Conservation (phyloP, 768 basidiomycete species). For the Pulveroboletus sp. region DNA sequence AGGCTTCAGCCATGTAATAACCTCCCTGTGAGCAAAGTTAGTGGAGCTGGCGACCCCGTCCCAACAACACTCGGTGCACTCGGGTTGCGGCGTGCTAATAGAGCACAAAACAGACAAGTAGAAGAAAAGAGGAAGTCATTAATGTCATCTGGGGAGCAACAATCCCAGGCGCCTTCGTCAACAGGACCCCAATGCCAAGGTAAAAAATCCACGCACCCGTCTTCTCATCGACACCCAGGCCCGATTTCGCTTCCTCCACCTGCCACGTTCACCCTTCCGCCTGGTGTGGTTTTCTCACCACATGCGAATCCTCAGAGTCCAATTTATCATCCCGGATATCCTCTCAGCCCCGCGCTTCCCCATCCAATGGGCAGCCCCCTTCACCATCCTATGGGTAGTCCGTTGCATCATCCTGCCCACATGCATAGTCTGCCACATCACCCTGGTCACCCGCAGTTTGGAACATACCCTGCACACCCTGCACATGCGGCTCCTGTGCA, state of each 20-base stretch:
- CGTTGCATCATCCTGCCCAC: constrained; percentile 29
- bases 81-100: constrained; percentile 28
- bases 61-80: constrained; percentile 25
- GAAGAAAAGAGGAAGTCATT: constrained; percentile 22
- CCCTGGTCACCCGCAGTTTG: constrained; percentile 27
- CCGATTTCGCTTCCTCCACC: constrained; percentile 66
- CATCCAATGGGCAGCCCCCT: constrained; percentile 33
- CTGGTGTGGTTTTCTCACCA: constrained; percentile 30
- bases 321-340: constrained; percentile 34
- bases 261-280: constrained; percentile 41
- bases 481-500: constrained; percentile 15
- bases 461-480: constrained; percentile 21
- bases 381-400: constrained; percentile 36
- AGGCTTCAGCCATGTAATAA: constrained; percentile 14
- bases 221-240: constrained; percentile 57
- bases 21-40: constrained; percentile 9
- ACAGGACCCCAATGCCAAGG: constrained; percentile 9
- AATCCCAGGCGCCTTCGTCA: constrained; percentile 7
- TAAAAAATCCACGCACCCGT: constrained; percentile 17
- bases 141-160: constrained; percentile 16
- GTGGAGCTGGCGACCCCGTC: constrained; percentile 17
- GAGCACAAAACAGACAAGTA: constrained; percentile 13
- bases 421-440: constrained; percentile 31
- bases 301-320: constrained; percentile 36
- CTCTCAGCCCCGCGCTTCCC: constrained; percentile 26